Conservation (phyloP, 345 rosid genomes). For the Trapa incisa region DNA sequence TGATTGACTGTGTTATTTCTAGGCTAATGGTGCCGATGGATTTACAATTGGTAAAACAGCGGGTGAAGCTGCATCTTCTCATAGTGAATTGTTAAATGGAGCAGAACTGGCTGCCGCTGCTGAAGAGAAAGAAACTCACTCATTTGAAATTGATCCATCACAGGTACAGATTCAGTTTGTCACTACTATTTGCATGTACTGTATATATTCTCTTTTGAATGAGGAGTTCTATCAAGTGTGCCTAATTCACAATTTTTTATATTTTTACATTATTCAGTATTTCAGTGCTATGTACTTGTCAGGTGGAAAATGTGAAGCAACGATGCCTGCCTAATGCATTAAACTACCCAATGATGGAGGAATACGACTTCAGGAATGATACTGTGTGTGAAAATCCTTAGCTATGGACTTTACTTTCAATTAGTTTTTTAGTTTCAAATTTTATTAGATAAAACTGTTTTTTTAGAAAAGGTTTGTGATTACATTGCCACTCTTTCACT, state of each 20-base stretch:
- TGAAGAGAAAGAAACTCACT: conserved; percentile 88
- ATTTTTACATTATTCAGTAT: background rate
- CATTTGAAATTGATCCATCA: conserved; percentile 80
- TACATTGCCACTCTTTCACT: conserved; percentile 1
- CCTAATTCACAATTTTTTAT: too few relatives aligned
- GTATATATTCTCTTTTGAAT: background rate
- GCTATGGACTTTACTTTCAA: background rate
- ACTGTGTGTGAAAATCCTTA: conserved; percentile 36
- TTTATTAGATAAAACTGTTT: background rate
- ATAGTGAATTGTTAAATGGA: conserved; percentile 61
- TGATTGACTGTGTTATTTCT: conserved; percentile 5
- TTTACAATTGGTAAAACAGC: conserved; percentile 58
- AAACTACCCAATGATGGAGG: conserved; percentile 98
- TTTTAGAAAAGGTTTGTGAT: too few relatives aligned
- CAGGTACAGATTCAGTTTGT: conserved; percentile 27
- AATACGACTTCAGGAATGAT: conserved; percentile 89
- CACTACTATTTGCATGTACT: background rate
- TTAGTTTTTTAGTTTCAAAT: conserved; percentile 1
- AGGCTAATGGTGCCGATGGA: conserved; percentile 50
- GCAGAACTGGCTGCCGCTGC: conserved; percentile 89
- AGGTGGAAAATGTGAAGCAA: conserved; percentile 98
- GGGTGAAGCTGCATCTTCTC: conserved; percentile 55
- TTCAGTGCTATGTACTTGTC: background rate
- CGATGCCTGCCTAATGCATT: conserved; percentile 94
- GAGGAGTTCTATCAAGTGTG: background rate